These are phyloP conservation scores for Paecilomyces dactylethromorphus DNA, from an alignment of 2,329 filamentous ascomycete species.

Conservation along the genomic window DNA sequence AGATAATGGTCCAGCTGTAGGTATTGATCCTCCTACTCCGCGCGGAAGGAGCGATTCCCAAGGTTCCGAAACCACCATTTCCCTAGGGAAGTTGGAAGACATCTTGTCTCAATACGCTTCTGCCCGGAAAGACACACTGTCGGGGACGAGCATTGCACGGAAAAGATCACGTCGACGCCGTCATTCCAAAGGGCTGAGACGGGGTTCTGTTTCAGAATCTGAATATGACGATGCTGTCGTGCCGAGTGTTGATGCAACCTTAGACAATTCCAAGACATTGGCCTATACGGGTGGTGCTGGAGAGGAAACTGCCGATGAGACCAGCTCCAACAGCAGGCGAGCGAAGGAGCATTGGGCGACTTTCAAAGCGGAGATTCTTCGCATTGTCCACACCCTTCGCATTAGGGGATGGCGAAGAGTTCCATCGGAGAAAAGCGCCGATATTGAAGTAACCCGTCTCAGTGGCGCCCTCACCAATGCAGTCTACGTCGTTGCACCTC, in stretches of 20 bases:
- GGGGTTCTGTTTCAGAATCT: slow-evolving; percentile 67
- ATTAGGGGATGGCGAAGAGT: slow-evolving; percentile 90
- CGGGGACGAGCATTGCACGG: slow-evolving; percentile 9
- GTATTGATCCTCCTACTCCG: slow-evolving; percentile 12
- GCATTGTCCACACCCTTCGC: slow-evolving; percentile 77
- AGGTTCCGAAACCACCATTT: slow-evolving; percentile 62
- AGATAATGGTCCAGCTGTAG: slow-evolving; percentile 8
- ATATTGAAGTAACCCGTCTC: slow-evolving; percentile 42
- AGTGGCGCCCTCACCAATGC: slow-evolving; percentile 95
- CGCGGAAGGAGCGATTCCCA: slow-evolving; percentile 48
- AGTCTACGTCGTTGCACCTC: slow-evolving; percentile 88
- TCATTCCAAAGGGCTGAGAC: slow-evolving; percentile 26
- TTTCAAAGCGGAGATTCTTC: slow-evolving; percentile 90
- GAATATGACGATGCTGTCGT: slow-evolving; percentile 83
- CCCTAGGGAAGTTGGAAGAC: slow-evolving; percentile 71
- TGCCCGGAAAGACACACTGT: slow-evolving; percentile 18
- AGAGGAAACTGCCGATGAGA: slow-evolving; percentile 37
- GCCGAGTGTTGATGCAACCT: slow-evolving; percentile 71
- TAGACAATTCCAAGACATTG: slow-evolving; percentile 88
- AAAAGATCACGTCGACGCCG: slow-evolving; percentile 30
- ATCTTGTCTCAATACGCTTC: slow-evolving; percentile 50
- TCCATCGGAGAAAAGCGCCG: slow-evolving; percentile 41
- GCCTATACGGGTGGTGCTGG: slow-evolving; percentile 59
- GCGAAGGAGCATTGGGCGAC: slow-evolving; percentile 69
- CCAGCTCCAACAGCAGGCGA: slow-evolving; percentile 41